Evolutionary conservation across 2,329 filamentous ascomycete species (phyloP).

Genomic region (Aspergillus sp.): DNA sequence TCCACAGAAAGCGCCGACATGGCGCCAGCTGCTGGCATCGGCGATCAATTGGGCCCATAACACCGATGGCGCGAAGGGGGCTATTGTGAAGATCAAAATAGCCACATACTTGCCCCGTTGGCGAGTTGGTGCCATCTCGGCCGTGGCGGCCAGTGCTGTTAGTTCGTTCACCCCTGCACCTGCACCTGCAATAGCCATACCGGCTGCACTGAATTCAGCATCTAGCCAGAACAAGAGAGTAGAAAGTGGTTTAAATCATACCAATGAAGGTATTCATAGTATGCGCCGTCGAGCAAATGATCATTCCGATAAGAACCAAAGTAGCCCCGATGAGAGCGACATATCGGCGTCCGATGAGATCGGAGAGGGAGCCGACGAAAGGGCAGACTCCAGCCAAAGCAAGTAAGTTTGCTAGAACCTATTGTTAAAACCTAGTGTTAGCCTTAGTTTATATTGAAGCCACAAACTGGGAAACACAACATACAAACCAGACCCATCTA

Average conservation of each 20-base stretch:
- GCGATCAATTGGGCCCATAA: slow-evolving; percentile 61
- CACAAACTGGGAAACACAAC: slow-evolving; percentile 10
- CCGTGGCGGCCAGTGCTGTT: slow-evolving; percentile 66
- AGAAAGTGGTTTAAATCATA: slow-evolving; percentile 29
- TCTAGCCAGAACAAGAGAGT: neutral
- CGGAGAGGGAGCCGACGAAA: slow-evolving; percentile 66
- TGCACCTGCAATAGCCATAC: slow-evolving; percentile 60
- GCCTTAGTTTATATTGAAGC: neutral
- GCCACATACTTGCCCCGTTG: slow-evolving; percentile 66
- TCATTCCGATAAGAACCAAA: slow-evolving; percentile 59
- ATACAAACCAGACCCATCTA: slow-evolving; percentile 61
- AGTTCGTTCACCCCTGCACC: slow-evolving; percentile 69
- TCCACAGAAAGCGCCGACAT: slow-evolving; percentile 43
- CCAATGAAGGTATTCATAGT: slow-evolving; percentile 63
- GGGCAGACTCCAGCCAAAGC: slow-evolving; percentile 58
- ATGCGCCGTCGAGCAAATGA: slow-evolving; percentile 58
- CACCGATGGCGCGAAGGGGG: slow-evolving; percentile 63
- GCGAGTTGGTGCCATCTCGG: slow-evolving; percentile 65
- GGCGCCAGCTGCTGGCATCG: slow-evolving; percentile 45
- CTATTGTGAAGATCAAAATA: slow-evolving; percentile 59
- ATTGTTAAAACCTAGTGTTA: neutral
- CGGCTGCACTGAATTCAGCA: slow-evolving; percentile 34
- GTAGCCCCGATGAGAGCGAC: slow-evolving; percentile 57
- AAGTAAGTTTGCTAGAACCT: slow-evolving; percentile 54
- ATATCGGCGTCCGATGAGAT: slow-evolving; percentile 62